These are phyloP conservation scores for Tuber magnatum DNA, from an alignment of 495 filamentous ascomycete genomes.

Conservation along the genomic window DNA sequence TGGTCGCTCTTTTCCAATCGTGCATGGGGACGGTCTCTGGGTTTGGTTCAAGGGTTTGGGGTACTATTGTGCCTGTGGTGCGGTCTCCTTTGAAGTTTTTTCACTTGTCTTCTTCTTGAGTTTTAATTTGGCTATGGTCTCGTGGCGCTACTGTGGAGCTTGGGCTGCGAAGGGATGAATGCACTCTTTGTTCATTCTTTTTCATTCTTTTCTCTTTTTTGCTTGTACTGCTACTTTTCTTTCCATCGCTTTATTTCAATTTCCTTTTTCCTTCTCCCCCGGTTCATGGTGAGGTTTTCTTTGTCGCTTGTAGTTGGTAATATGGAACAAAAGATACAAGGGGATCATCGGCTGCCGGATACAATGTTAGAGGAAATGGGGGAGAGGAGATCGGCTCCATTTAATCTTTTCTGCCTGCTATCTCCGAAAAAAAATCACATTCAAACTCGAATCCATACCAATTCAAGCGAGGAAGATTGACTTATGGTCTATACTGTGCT, in stretches of 20 bases:
- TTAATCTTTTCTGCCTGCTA: not conserved
- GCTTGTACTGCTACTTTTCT: conserved; percentile 25
- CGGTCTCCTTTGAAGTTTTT: conserved; percentile 1
- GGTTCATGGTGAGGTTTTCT: conserved; percentile 25
- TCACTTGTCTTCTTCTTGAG: conserved; percentile 31
- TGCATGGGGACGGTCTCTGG: conserved; percentile 1
- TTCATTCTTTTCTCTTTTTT: conserved; percentile 13
- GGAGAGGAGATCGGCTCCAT: not conserved
- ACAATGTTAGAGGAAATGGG: conserved; percentile 17
- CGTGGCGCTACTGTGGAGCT: not conserved
- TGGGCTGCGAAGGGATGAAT: not conserved
- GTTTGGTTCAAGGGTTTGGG: conserved; percentile 28
- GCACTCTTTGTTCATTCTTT: conserved; percentile 14
- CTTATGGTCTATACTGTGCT: not conserved
- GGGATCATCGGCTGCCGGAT: conserved; percentile 6
- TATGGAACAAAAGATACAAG: not conserved
- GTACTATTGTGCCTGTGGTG: not conserved
- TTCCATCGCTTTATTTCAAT: conserved; percentile 13
- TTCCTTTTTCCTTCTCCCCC: conserved; percentile 25
- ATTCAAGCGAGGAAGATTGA: not conserved
- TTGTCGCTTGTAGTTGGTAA: conserved; percentile 20
- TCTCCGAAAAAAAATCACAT: not conserved
- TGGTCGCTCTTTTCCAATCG: conserved; percentile 2
- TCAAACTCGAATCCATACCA: not conserved
- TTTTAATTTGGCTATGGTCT: conserved; percentile 22